Evolutionary conservation across 495 filamentous ascomycete genomes (phyloP), one percentile per base, ranked within the genome.

Genomic region (Neurospora cerealis): DNA sequence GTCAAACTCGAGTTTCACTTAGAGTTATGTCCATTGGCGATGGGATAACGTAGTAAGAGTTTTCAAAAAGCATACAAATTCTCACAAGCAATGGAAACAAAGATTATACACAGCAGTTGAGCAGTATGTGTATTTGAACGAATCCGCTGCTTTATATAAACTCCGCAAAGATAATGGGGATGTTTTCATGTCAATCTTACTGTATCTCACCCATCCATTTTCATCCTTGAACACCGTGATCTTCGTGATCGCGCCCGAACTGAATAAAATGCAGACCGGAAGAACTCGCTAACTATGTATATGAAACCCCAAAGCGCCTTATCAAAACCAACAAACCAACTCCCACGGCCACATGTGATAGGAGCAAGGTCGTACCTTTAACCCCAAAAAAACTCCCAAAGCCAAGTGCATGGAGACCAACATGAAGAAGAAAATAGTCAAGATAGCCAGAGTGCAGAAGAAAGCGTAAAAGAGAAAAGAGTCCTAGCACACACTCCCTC

Each of bases 401-500:
- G 5, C 21, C 21, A 60, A 28, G 21, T 24, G 11, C 21, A 24
- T 24, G 21, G 42, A 46, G 19, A 5, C 21, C 24, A 28, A 60
- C 6, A 28, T 24, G 6, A 28, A 60, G 21, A 54, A 54, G n/a
- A 5, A 1, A 28, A 28, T 24, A 60, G 48, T 6, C 6, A 7
- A 66, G 9, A 34, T 15, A 34, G 13, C 24, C 15, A 66, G 54
- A 34, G 17, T 34, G 54, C 17, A 15, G 3, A 66, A 66, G 54
- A 13, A 3, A 15, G 71, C 21, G 36, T 70, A 42, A 21, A 32
- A 10, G n/a, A 34, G 8, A 15, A 38, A 0, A 13, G 5, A 34
- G 5, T 28, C 28, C 74, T 62, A 85, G 69, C 82, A 85, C 11
- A 85, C 81, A 46, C 84, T 85, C 44, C 83, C 83, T 24, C 73